These are phyloP conservation scores for Penicillium egyptiacum DNA, from an alignment of 495 filamentous ascomycete species.

Conservation along the genomic window DNA sequence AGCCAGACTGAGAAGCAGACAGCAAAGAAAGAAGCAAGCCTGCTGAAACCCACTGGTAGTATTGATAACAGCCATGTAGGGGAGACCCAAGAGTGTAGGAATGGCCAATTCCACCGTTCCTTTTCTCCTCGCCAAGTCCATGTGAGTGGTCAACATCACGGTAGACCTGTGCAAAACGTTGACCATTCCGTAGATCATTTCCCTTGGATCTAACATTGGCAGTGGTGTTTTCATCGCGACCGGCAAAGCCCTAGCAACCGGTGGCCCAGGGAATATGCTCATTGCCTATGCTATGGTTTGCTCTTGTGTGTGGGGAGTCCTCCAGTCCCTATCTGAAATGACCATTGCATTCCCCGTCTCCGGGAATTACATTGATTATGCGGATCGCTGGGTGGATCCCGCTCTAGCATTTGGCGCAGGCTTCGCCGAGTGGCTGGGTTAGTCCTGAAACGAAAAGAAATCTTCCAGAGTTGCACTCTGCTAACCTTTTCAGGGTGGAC, in stretches of 20 bases:
- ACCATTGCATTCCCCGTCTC: slow-evolving; percentile 35
- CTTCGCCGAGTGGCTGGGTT: slow-evolving; percentile 28
- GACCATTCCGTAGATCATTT: slow-evolving; percentile 30
- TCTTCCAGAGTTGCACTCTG: too few relatives aligned
- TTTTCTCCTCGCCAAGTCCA: too few relatives aligned
- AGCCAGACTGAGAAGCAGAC: too few relatives aligned
- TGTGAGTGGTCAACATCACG: too few relatives aligned
- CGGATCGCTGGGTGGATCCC: slow-evolving; percentile 35
- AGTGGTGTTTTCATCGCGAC: slow-evolving; percentile 34
- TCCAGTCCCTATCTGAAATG: slow-evolving; percentile 34
- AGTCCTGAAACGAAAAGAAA: too few relatives aligned
- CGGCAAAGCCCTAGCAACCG: slow-evolving; percentile 26
- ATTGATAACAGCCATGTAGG: too few relatives aligned
- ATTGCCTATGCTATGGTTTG: slow-evolving; percentile 30
- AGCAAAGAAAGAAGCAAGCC: too few relatives aligned
- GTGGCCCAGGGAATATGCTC: slow-evolving; percentile 30
- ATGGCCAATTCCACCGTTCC: too few relatives aligned
- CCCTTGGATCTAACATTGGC: slow-evolving; percentile 30
- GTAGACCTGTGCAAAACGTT: too few relatives aligned
- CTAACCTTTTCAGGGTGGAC: slow-evolving; percentile 11
- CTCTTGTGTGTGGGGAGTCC: slow-evolving; percentile 28
- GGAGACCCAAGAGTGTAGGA: too few relatives aligned
- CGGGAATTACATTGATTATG: slow-evolving; percentile 35
- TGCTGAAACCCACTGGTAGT: too few relatives aligned
- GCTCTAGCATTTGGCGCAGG: slow-evolving; percentile 34